These are phyloP conservation scores for Didymosphaeria variabile DNA, from an alignment of 2,329 filamentous ascomycete species.

Conservation along the genomic window DNA sequence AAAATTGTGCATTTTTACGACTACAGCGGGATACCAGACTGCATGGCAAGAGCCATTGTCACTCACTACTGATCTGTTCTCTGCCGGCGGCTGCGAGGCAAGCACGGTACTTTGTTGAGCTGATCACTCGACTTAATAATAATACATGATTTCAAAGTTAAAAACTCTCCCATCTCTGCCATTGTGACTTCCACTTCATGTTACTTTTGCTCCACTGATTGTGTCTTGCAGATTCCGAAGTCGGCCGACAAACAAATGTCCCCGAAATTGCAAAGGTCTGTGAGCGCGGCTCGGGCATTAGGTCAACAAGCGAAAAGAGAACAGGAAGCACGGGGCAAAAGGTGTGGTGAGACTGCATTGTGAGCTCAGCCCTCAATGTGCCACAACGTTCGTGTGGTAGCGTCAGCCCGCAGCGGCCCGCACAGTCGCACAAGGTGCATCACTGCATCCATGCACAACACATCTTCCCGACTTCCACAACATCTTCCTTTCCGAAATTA, in stretches of 20 bases:
- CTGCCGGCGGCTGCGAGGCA: background rate
- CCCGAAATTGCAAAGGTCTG: background rate
- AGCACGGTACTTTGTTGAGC: background rate
- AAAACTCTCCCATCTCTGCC: background rate
- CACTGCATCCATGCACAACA: background rate
- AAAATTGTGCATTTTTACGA: constrained; percentile 5
- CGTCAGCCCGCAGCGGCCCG: constrained; percentile 2
- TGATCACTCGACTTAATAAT: constrained; percentile 14
- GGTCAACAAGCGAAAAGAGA: background rate
- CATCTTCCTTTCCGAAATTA: background rate
- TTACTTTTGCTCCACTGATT: background rate
- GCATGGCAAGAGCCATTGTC: constrained; percentile 15
- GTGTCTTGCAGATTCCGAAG: background rate
- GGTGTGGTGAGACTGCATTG: constrained; percentile 5
- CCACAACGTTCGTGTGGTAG: background rate
- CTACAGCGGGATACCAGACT: constrained; percentile 17
- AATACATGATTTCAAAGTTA: constrained; percentile 12
- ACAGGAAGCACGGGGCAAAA: background rate
- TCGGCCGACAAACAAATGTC: background rate
- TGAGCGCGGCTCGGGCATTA: background rate
- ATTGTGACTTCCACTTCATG: background rate
- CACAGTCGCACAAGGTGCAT: constrained; percentile 1
- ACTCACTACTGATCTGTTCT: constrained; percentile 12
- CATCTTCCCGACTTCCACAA: background rate
- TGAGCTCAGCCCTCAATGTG: background rate